Evolutionary conservation across 2,329 filamentous ascomycete genomes (phyloP), one percentile per base, ranked within the genome.

Genomic region (Penicillium sp.): DNA sequence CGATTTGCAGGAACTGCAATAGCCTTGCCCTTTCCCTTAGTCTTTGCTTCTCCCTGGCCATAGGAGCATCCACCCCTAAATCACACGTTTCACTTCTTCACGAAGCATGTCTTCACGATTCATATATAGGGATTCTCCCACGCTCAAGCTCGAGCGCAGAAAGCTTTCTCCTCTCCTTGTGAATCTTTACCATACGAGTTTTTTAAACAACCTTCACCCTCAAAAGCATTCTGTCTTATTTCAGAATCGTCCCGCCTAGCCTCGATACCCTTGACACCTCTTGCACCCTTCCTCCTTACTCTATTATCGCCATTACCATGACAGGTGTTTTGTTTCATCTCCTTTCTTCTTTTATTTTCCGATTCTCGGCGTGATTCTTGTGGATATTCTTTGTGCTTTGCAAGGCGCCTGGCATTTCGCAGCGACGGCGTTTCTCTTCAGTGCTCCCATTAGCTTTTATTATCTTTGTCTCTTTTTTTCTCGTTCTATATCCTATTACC

Each of bases 1-100:
- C 42, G 70, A 74, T 45, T 52, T 73, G 39, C 64, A 61, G 50
- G 62, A 70, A 26, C 59, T 71, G 18, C 61, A 60, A 18, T 70
- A 67, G 56, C 31, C 23, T 26, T 6, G 31, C 13, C 31, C 5
- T 28, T 28, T 10, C 24, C 24, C 10, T 5, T 10, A 28, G 24
- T 23, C 23, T 37, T 37, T 24, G 3, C 26, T 48, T 21, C 26
- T 16, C 6, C n/a, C 23, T 44, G 49, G 46, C 55, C 48, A 50
- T 37, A 56, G 47, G n/a, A 45, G 21, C n/a, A n/a, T n/a, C n/a
- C n/a, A n/a, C n/a, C n/a, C n/a, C n/a, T n/a, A n/a, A n/a, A n/a
- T n/a, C n/a, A n/a, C n/a, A n/a, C 37, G 9, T 19, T 11, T 14
- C 29, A 19, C 21, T 47, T 40, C 45, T 21, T 26, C 24, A 36